These are phyloP conservation scores for Podaxis mareebaensis DNA, from an alignment of 768 basidiomycete genomes.

Conservation along the genomic window DNA sequence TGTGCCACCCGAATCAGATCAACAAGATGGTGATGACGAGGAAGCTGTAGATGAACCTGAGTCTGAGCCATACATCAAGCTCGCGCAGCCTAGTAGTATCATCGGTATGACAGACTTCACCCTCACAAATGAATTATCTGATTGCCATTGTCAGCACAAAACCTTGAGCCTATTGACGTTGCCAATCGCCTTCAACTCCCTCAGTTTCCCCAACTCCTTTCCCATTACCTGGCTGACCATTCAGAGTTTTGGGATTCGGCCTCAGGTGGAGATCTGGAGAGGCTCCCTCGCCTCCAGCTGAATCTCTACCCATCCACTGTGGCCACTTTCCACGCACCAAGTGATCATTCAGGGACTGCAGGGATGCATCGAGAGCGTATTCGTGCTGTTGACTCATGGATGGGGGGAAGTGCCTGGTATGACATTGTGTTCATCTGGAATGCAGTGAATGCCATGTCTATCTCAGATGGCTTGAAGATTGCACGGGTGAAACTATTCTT, in stretches of 20 bases:
- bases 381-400: not conserved
- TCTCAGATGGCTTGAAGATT: not conserved
- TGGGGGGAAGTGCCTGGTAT: not conserved
- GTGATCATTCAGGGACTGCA: not conserved
- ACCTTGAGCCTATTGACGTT: too few relatives aligned
- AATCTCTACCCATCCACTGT: not conserved
- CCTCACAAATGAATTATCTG: too few relatives aligned
- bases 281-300: not conserved
- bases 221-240: not conserved
- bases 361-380: not conserved
- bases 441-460: not conserved
- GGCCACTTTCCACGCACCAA: not conserved
- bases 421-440: not conserved
- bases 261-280: not conserved
- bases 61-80: too few relatives aligned
- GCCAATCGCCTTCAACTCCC: too few relatives aligned
- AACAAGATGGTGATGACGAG: too few relatives aligned
- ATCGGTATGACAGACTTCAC: too few relatives aligned
- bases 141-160: too few relatives aligned
- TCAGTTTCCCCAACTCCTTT: too few relatives aligned
- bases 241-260: constrained; percentile 5
- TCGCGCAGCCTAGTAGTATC: too few relatives aligned
- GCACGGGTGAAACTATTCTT: constrained; percentile 10
- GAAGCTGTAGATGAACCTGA: too few relatives aligned
- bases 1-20: too few relatives aligned